A percentile compares a stretch with the other conserved stretches of the same genome.
Evolutionary conservation across 2,329 filamentous ascomycete genomes (phyloP).

Genomic region (Fusarium piperis): DNA sequence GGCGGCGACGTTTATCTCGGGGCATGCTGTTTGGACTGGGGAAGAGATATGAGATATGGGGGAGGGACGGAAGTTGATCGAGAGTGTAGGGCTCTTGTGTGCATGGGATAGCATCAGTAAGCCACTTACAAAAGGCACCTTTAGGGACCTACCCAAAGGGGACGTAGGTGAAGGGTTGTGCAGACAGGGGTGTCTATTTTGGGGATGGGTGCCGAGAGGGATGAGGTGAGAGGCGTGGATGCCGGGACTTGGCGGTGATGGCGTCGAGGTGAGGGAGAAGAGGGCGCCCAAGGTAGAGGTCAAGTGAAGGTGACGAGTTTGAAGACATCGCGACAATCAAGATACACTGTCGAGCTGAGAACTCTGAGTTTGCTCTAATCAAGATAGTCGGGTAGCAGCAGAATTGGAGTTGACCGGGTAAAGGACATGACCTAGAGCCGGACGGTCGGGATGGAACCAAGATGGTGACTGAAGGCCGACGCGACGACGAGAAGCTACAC

Average conservation of each 20-base stretch:
- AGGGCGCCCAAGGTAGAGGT: background rate
- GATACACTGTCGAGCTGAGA: background rate
- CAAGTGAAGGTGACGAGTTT: background rate
- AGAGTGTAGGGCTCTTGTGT: background rate
- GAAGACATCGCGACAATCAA: background rate
- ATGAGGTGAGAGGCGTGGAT: background rate
- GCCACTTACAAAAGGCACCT: conserved; percentile 1
- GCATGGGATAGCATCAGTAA: background rate
- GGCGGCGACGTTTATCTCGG: background rate
- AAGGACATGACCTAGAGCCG: background rate
- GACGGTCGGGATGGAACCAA: background rate
- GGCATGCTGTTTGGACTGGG: background rate
- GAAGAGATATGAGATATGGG: background rate
- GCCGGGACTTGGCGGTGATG: background rate
- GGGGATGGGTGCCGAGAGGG: background rate
- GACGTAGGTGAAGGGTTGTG: background rate
- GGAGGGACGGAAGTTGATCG: background rate
- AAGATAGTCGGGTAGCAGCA: background rate
- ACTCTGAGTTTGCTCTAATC: background rate
- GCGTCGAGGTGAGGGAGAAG: background rate
- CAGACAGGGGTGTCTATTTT: background rate
- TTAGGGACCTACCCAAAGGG: background rate
- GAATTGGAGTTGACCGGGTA: background rate
- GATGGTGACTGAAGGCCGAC: background rate
- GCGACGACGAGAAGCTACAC: background rate